These are phyloP conservation scores for Cichorium intybus DNA, from an alignment of 140 eudicot species.

Conservation along the genomic window DNA sequence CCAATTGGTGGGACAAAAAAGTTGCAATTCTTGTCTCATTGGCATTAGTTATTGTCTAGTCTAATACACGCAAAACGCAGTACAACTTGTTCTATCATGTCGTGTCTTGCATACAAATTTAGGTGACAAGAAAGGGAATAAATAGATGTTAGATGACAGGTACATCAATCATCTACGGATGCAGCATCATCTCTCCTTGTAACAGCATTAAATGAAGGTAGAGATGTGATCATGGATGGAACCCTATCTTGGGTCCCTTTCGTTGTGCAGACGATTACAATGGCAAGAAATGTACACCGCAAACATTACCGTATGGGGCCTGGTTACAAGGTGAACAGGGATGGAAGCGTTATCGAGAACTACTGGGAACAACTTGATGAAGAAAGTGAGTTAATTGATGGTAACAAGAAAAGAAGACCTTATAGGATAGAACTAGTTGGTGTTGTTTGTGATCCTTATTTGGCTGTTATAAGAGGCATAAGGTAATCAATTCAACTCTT, in stretches of 20 bases:
- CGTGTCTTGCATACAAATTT: constrained; percentile 18
- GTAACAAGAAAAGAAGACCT: constrained; percentile 72
- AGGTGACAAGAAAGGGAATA: background rate
- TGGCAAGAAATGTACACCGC: constrained; percentile 97
- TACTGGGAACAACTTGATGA: constrained; percentile 93
- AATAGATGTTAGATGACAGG: constrained; percentile 23
- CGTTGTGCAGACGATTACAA: constrained; percentile 91
- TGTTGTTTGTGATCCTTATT: constrained; percentile 91
- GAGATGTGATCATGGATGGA: constrained; percentile 65
- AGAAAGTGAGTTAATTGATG: constrained; percentile 55
- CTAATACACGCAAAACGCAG: background rate
- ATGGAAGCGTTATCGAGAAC: constrained; percentile 72
- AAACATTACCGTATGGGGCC: constrained; percentile 93
- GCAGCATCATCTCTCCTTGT: constrained; percentile 62
- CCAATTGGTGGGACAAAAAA: background rate
- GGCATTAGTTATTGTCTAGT: no score
- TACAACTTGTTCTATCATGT: no score
- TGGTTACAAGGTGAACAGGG: constrained; percentile 62
- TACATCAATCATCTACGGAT: constrained; percentile 62
- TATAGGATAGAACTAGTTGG: constrained; percentile 96
- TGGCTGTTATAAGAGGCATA: constrained; percentile 97
- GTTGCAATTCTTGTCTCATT: background rate
- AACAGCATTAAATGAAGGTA: constrained; percentile 56
- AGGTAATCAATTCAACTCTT: constrained; percentile 42
- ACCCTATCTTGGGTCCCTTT: constrained; percentile 66